These are phyloP conservation scores for Schizothecium vesticola DNA, from an alignment of 495 filamentous ascomycete species.

Conservation along the genomic window DNA sequence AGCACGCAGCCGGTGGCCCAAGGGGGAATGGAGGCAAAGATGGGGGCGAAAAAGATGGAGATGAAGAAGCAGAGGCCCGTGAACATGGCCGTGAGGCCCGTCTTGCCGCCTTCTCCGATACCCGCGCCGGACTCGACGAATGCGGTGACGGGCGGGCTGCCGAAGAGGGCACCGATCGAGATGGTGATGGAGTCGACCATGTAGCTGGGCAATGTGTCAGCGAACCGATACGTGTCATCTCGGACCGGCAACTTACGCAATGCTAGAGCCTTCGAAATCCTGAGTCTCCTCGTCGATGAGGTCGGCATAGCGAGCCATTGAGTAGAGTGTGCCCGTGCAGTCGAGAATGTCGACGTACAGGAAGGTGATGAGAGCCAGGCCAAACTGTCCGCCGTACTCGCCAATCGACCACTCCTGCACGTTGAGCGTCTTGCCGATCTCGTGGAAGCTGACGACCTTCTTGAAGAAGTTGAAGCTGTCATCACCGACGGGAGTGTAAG, in stretches of 20 bases:
- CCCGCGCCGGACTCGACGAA: conserved; percentile 81
- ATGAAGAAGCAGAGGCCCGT: conserved; percentile 81
- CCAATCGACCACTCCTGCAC: conserved; percentile 65
- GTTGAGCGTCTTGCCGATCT: conserved; percentile 57
- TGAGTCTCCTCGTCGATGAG: conserved; percentile 66
- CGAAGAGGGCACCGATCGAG: conserved; percentile 70
- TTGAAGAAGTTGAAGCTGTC: conserved; percentile 75
- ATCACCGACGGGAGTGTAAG: conserved; percentile 59
- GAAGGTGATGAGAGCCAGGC: conserved; percentile 74
- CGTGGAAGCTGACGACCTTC: conserved; percentile 73
- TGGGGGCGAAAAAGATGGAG: conserved; percentile 78
- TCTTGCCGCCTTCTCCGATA: conserved; percentile 77
- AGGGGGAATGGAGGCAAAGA: conserved; percentile 77
- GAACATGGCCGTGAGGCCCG: conserved; percentile 71
- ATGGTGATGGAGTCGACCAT: conserved; percentile 72
- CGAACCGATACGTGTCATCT: background rate
- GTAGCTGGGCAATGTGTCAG: conserved; percentile 36
- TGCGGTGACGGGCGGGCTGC: conserved; percentile 70
- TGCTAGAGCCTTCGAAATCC: conserved; percentile 73
- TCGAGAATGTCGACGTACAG: conserved; percentile 82
- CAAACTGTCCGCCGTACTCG: conserved; percentile 60
- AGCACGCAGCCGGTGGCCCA: conserved; percentile 83
- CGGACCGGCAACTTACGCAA: conserved; percentile 42
- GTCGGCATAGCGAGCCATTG: conserved; percentile 73
- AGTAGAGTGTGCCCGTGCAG: conserved; percentile 71